phyloP scores from a whole-genome alignment of 2,329 filamentous ascomycete genomes.

The Fusarium avenaceum region DNA sequence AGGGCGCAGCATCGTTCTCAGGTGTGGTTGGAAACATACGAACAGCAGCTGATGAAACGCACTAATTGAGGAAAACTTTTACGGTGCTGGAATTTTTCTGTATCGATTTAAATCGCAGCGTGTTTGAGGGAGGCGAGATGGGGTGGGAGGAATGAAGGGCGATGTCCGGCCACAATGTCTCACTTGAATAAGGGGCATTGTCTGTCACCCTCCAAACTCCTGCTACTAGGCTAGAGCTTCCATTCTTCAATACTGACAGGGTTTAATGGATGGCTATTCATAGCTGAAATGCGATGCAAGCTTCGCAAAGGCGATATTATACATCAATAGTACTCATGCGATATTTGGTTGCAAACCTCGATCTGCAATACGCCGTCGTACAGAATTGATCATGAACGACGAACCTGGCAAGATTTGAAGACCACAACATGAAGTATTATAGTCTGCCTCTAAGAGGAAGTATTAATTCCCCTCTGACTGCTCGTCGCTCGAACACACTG shows the following conservation, averaged over 20 bases:
- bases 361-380: not conserved
- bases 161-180: slow-evolving; percentile 36
- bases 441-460: not conserved
- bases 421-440: not conserved
- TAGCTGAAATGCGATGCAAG: not conserved
- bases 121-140: slow-evolving; percentile 29
- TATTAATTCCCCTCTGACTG: not conserved
- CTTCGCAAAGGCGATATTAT: not conserved
- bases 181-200: slow-evolving; percentile 6
- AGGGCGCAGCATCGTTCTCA: slow-evolving; percentile 1
- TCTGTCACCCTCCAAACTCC: not conserved
- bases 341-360: not conserved
- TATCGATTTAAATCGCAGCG: slow-evolving; percentile 6
- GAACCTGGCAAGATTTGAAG: not conserved
- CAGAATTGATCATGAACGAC: not conserved
- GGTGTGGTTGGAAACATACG: slow-evolving; percentile 7
- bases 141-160: slow-evolving; percentile 38
- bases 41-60: slow-evolving; percentile 10
- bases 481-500: not conserved
- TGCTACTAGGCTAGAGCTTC: no score
- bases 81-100: slow-evolving; percentile 10
- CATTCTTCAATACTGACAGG: not conserved
- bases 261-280: not conserved
- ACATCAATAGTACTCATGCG: not conserved
- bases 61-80: not conserved